A percentile compares a stretch with the other conserved stretches of the same genome.
Conservation (phyloP, 106 monocot genomes). For the Cymbidium sinense region DNA sequence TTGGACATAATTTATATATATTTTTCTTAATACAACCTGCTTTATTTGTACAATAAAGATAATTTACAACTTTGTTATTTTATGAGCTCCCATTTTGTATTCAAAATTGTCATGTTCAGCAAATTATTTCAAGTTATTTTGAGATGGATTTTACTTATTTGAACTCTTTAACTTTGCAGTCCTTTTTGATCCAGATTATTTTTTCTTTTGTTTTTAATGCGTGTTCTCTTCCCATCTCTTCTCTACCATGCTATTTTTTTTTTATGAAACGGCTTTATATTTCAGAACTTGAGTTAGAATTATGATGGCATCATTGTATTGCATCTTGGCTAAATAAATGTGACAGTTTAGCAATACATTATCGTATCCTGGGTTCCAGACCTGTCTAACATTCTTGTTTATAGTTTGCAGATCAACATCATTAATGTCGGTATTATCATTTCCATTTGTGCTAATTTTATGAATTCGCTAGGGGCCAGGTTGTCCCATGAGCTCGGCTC, state of each 20-base stretch:
- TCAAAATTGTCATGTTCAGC: neutral
- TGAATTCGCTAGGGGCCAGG: neutral
- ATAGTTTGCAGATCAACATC: neutral
- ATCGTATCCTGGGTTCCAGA: neutral
- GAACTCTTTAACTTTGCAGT: neutral
- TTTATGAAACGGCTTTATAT: neutral
- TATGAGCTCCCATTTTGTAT: neutral
- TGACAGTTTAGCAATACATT: neutral
- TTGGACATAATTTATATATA: neutral
- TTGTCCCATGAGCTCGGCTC: neutral
- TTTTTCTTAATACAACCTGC: neutral
- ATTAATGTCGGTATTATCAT: neutral
- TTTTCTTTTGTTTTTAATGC: neutral
- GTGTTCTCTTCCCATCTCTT: neutral
- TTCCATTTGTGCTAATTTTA: neutral
- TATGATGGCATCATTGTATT: neutral
- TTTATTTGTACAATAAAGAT: neutral
- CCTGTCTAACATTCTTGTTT: too few species aligned
- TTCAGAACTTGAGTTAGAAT: neutral
- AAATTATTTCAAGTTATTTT: neutral
- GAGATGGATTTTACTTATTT: neutral
- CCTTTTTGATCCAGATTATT: neutral
- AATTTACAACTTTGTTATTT: neutral
- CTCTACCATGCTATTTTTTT: neutral
- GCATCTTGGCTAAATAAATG: neutral